Conservation (phyloP, 768 basidiomycete species). For the Chalciporus chontae region DNA sequence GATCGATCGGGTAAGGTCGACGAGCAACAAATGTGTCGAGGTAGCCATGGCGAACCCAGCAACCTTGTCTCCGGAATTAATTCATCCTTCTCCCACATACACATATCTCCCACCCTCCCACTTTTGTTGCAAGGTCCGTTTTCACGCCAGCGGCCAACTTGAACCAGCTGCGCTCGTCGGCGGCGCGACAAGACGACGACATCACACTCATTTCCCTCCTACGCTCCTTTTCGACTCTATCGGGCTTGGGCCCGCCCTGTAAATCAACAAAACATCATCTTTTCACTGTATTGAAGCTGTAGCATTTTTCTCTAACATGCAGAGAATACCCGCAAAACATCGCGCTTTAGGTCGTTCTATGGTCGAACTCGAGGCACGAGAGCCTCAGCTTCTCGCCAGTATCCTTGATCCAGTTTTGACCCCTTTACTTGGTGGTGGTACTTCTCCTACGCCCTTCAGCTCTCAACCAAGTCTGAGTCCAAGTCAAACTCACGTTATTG, state of each 20-base stretch:
- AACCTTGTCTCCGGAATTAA: slow-evolving; percentile 9
- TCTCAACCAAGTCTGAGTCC: slow-evolving; percentile 1
- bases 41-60: slow-evolving; percentile 24
- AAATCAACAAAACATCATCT: neutral
- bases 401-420: slow-evolving; percentile 36
- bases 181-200: slow-evolving; percentile 12
- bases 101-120: slow-evolving; percentile 7
- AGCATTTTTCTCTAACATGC: slow-evolving; percentile 15
- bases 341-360: slow-evolving; percentile 10
- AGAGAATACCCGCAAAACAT: slow-evolving; percentile 3
- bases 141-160: neutral
- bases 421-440: slow-evolving; percentile 29
- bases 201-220: slow-evolving; percentile 21
- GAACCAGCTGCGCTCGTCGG: neutral
- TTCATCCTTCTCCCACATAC: slow-evolving; percentile 5
- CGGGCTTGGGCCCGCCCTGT: neutral
- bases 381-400: slow-evolving; percentile 38
- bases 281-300: slow-evolving; percentile 2
- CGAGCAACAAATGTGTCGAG: neutral
- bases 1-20: neutral
- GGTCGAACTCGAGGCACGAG: slow-evolving; percentile 32
- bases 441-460: slow-evolving; percentile 1
- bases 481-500: neutral
- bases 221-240: slow-evolving; percentile 16
- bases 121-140: neutral